Evolutionary conservation across 75 land plant genomes (phyloP).

Genomic region (Azolla pinnata): DNA sequence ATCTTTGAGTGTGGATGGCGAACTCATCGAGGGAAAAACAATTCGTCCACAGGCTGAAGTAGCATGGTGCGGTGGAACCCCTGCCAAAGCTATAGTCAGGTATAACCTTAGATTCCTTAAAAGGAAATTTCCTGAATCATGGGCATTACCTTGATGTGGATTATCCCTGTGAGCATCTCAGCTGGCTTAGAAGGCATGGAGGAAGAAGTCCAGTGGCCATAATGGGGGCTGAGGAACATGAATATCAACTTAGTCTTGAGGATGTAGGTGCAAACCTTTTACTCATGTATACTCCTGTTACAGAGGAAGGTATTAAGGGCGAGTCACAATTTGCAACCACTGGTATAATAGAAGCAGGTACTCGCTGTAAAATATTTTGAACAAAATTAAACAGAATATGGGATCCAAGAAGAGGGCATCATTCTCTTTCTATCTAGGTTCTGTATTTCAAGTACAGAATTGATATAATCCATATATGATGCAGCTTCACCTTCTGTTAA

Average conservation of each 20-base stretch:
- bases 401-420: no score
- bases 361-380: no score
- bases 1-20: constrained; percentile 59
- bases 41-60: constrained; percentile 62
- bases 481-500: constrained; percentile 84
- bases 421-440: no score
- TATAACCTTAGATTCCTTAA: no score
- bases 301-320: constrained; percentile 86
- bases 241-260: constrained; percentile 61
- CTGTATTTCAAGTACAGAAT: not conserved
- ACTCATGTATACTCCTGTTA: constrained; percentile 94
- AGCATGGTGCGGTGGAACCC: constrained; percentile 99
- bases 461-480: no score
- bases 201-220: constrained; percentile 74
- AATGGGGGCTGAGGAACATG: constrained; percentile 78
- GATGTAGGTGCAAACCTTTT: constrained; percentile 80
- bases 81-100: constrained; percentile 85
- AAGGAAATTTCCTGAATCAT: no score
- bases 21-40: constrained; percentile 62
- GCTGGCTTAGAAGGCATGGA: constrained; percentile 81
- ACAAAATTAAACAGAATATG: no score
- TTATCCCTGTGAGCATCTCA: constrained; percentile 8
- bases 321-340: constrained; percentile 88
- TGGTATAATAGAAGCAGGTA: constrained; percentile 23
- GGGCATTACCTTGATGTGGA: no score